Conservation (phyloP, 306 rosid species). For the Abrus precatorius region DNA sequence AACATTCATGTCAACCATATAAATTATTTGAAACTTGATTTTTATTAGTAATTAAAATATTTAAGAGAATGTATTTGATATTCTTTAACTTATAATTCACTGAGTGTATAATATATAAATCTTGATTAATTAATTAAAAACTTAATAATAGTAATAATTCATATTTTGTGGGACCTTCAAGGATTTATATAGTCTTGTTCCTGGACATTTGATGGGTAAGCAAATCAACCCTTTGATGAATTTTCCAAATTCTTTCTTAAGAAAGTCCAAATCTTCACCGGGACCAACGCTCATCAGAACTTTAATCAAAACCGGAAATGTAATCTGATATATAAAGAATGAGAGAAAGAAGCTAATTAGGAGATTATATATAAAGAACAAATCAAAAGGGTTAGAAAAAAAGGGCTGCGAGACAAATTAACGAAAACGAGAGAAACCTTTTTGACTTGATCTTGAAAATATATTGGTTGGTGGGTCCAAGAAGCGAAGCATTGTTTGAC, state of each 20-base stretch:
- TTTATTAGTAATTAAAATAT: too few relatives aligned
- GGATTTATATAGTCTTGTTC: conserved; percentile 85
- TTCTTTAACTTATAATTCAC: background rate
- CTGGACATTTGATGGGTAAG: conserved; percentile 87
- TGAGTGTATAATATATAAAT: background rate
- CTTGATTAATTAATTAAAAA: background rate
- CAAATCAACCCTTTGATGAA: conserved; percentile 90
- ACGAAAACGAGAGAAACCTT: conserved; percentile 54
- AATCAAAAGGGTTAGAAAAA: background rate
- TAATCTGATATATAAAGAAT: conserved; percentile 59
- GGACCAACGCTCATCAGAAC: conserved; percentile 82
- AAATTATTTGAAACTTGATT: too few relatives aligned
- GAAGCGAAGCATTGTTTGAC: conserved; percentile 65
- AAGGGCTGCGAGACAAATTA: background rate
- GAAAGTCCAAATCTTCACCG: conserved; percentile 73
- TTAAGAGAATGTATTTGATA: background rate
- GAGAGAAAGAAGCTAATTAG: background rate
- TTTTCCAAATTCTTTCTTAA: conserved; percentile 77
- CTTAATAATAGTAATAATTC: background rate
- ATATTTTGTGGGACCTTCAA: conserved; percentile 66
- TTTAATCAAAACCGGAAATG: conserved; percentile 76
- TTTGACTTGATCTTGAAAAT: conserved; percentile 80
- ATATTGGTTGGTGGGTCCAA: conserved; percentile 62
- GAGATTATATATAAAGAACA: background rate
- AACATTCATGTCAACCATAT: too few relatives aligned